Conservation (phyloP, 768 basidiomycete species). For the Termitomyces sp. region DNA sequence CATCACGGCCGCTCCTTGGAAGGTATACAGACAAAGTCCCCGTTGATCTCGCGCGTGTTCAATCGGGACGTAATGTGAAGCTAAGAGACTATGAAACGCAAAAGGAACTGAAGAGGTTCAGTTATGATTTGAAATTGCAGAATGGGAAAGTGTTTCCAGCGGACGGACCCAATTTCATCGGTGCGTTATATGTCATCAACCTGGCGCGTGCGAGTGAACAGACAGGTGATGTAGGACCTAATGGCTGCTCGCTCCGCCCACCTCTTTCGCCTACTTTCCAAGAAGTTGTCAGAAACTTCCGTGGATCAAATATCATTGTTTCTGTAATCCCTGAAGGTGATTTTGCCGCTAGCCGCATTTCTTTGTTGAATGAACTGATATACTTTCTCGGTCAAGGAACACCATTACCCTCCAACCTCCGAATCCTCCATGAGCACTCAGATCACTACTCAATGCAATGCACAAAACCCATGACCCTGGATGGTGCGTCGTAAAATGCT, state of each 20-base stretch:
- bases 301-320: constrained; percentile 5
- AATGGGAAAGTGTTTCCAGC: background rate
- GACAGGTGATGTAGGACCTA: background rate
- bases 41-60: constrained; percentile 6
- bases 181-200: background rate
- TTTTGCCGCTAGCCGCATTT: background rate
- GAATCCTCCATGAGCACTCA: constrained; percentile 8
- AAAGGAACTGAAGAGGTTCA: constrained; percentile 5
- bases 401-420: constrained; percentile 1
- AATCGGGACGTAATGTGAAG: constrained; percentile 5
- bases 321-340: constrained; percentile 9
- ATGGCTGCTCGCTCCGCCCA: constrained; percentile 9
- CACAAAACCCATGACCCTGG: constrained; percentile 5
- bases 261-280: constrained; percentile 11
- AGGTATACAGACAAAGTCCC: constrained; percentile 9
- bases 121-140: constrained; percentile 8
- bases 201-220: background rate
- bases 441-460: constrained; percentile 9
- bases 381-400: background rate
- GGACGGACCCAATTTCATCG: constrained; percentile 6
- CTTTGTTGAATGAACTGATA: background rate
- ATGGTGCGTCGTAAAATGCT: background rate
- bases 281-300: constrained; percentile 10
- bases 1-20: constrained; percentile 3
- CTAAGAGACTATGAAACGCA: constrained; percentile 9